These are phyloP conservation scores for Brassica hybrid DNA, from an alignment of 441 rosid species.

Conservation along the genomic window DNA sequence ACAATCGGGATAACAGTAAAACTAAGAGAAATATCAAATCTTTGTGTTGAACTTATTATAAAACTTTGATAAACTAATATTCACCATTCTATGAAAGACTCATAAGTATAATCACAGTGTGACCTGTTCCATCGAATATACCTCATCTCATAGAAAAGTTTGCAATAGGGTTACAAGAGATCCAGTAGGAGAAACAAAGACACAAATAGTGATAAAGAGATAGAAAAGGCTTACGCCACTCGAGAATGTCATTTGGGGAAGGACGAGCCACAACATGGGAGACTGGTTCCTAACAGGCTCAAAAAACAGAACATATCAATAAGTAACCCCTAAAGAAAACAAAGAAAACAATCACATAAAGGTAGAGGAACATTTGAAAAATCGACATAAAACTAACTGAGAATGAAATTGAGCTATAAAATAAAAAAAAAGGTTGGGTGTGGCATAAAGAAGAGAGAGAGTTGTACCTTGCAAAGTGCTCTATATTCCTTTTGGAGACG, in stretches of 20 bases:
- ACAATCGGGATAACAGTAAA: neutral
- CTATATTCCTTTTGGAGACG: conserved; percentile 97
- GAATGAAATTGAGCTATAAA: too few relatives aligned
- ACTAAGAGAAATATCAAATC: neutral
- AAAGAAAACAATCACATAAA: too few relatives aligned
- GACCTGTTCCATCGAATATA: conserved; percentile 13
- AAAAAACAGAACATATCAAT: too few relatives aligned
- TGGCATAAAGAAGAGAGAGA: too few relatives aligned
- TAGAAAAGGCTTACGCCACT: conserved; percentile 83
- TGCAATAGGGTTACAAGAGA: conserved; percentile 3
- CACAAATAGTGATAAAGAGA: neutral
- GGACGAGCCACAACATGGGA: conserved; percentile 95
- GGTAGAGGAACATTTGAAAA: too few relatives aligned
- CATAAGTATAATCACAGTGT: neutral
- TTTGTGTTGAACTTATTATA: neutral
- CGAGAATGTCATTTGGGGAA: conserved; percentile 90
- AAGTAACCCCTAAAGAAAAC: too few relatives aligned
- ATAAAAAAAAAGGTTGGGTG: too few relatives aligned
- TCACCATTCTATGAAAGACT: neutral
- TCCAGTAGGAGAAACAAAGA: neutral
- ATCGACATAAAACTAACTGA: too few relatives aligned
- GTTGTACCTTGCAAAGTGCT: conserved; percentile 50
- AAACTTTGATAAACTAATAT: neutral
- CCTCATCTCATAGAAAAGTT: conserved; percentile 12
- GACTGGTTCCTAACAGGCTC: conserved; percentile 76